phyloP scores from a whole-genome alignment of 768 basidiomycete genomes.

The Imleria badia region DNA sequence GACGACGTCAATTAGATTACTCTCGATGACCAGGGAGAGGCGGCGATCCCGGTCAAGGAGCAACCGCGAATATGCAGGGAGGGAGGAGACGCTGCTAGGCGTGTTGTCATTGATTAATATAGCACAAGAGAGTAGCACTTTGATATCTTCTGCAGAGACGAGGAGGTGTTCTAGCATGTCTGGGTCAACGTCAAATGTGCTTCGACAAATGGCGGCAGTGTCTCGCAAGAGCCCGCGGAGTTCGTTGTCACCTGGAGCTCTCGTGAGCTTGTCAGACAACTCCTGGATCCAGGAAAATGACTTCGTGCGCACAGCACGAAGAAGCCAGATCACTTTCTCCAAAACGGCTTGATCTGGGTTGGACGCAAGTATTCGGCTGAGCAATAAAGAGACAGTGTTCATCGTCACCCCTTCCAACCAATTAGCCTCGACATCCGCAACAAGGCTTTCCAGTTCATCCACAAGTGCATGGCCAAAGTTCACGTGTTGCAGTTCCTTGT shows the following conservation, averaged over 20 bases:
- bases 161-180: slow-evolving; percentile 6
- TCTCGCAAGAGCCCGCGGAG: slow-evolving; percentile 11
- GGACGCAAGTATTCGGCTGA: no score
- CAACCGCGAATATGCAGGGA: slow-evolving; percentile 11
- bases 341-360: no score
- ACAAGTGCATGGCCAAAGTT: no score
- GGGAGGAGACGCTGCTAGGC: slow-evolving; percentile 7
- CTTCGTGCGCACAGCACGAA: no score
- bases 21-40: slow-evolving; percentile 30
- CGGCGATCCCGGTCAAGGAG: slow-evolving; percentile 34
- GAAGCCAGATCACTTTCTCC: no score
- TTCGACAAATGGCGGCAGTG: slow-evolving; percentile 17
- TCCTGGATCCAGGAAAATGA: no score
- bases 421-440: no score
- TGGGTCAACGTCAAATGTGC: slow-evolving; percentile 28
- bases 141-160: slow-evolving; percentile 21
- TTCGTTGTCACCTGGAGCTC: neutral
- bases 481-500: no score
- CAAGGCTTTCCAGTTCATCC: no score
- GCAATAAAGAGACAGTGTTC: no score
- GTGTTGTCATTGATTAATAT: slow-evolving; percentile 33
- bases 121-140: slow-evolving; percentile 32
- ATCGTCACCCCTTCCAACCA: no score
- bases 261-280: no score
- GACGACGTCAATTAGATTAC: slow-evolving; percentile 12